Evolutionary conservation across 2,329 filamentous ascomycete genomes (phyloP).

Genomic region (Graphiopsis chlorocephala): DNA sequence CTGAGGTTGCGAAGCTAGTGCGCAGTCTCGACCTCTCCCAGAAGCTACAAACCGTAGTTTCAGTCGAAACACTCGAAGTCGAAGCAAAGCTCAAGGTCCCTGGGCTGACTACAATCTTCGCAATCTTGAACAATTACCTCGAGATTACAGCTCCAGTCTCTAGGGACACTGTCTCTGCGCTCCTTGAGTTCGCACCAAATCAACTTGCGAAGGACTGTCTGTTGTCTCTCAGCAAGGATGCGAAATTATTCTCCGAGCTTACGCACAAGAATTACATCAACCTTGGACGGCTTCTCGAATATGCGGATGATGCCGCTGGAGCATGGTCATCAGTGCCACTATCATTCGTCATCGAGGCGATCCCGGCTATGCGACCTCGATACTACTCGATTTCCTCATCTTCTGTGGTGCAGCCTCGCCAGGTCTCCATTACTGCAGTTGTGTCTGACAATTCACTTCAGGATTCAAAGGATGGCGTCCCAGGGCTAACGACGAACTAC

Average conservation of each 20-base stretch:
- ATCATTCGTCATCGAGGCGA: constrained; percentile 45
- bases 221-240: constrained; percentile 41
- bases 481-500: constrained; percentile 42
- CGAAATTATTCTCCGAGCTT: constrained; percentile 47
- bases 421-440: constrained; percentile 60
- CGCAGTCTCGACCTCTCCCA: constrained; percentile 51
- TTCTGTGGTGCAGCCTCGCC: constrained; percentile 18
- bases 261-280: constrained; percentile 37
- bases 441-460: constrained; percentile 37
- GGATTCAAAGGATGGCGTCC: constrained; percentile 26
- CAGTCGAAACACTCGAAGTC: constrained; percentile 31
- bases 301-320: constrained; percentile 40
- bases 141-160: constrained; percentile 69
- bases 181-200: constrained; percentile 28
- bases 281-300: constrained; percentile 66
- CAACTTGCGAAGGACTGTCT: constrained; percentile 40
- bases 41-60: constrained; percentile 21
- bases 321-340: constrained; percentile 58
- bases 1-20: background rate
- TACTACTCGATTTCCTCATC: constrained; percentile 30
- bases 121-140: constrained; percentile 65
- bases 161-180: constrained; percentile 36
- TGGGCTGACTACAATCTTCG: constrained; percentile 50
- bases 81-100: constrained; percentile 22
- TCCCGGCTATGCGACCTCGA: constrained; percentile 25